Base-by-base conservation (phyloP, 2,329 filamentous ascomycete species). In the Didymella pinodella region DNA sequence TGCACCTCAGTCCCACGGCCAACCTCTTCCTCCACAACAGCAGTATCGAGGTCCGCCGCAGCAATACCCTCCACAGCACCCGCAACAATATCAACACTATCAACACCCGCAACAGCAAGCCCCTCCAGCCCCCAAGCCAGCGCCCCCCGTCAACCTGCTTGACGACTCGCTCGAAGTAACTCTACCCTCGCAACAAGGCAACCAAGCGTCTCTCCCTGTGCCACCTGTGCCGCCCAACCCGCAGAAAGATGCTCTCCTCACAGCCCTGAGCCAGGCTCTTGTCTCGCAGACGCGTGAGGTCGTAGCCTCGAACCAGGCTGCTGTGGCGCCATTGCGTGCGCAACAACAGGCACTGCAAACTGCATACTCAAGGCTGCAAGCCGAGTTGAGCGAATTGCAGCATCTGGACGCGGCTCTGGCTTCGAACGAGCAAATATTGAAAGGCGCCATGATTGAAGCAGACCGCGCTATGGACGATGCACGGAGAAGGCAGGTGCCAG, bases 151-250 rank as follows among this genome's bases (percentile, higher is more conserved):
- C 18, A 86, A 90, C 66, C 82, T 90, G 46, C 81, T 90, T 52
- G 85, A 86, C 32, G 87, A 86, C 20, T 85, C 86, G 0, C 86
- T 89, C 54, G 84, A 88, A 59, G 79, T 87, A 6, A 81, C 85
- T 22, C 76, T 88, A 4, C 84, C 85, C 11, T 80, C 80, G 7
- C 79, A 78, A 59, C 67, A 64, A 7, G n/a, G 82, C 77, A 26
- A 83, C 77, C 26, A 84, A 78, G 48, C 68, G 28, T 79, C 83
- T 22, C 74, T 87, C 7, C 84, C 89, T 6, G 87, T 92, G 0
- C 94, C 95, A 0, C 93, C 94, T 0, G 92, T 97, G 31, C 94
- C 95, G 0, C 93, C 93, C 0, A 99, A 99, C 70, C 95, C 95
- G 0, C 92, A 98, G 78, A 97, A 97, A 75, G 93, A 98, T 76